Conservation (phyloP, 331 rosid genomes). For the Malus hybrid region DNA sequence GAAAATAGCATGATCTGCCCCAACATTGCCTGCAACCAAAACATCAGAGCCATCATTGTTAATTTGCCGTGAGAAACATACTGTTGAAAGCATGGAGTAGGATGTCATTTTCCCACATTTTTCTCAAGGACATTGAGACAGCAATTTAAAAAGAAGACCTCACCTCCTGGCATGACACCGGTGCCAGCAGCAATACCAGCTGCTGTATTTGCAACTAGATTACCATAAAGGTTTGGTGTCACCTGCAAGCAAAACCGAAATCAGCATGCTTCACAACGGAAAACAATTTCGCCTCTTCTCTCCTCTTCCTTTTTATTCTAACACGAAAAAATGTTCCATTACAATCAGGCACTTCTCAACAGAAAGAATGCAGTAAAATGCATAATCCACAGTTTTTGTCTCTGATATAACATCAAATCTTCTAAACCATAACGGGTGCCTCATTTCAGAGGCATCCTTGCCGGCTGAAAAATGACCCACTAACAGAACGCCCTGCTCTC, state of each 20-base stretch:
- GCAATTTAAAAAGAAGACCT: background rate
- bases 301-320: too few species aligned
- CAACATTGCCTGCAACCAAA: slow-evolving; percentile 66
- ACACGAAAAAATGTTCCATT: too few species aligned
- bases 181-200: slow-evolving; percentile 91
- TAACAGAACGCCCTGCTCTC: background rate
- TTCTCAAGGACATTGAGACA: background rate
- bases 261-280: slow-evolving; percentile 4
- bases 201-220: slow-evolving; percentile 83
- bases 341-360: background rate
- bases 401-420: background rate
- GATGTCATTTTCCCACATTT: background rate
- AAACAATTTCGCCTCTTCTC: background rate
- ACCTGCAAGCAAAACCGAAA: slow-evolving; percentile 47
- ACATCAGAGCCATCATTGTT: slow-evolving; percentile 5
- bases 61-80: background rate
- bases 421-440: background rate
- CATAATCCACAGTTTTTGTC: background rate
- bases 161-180: slow-evolving; percentile 95
- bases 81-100: background rate
- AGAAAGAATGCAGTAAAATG: background rate
- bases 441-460: background rate
- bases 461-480: background rate
- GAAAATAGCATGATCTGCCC: slow-evolving; percentile 68
- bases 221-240: slow-evolving; percentile 90